Evolutionary conservation across 1,284 basidiomycete species (phyloP).

Genomic region (Heterobasidion annosum): DNA sequence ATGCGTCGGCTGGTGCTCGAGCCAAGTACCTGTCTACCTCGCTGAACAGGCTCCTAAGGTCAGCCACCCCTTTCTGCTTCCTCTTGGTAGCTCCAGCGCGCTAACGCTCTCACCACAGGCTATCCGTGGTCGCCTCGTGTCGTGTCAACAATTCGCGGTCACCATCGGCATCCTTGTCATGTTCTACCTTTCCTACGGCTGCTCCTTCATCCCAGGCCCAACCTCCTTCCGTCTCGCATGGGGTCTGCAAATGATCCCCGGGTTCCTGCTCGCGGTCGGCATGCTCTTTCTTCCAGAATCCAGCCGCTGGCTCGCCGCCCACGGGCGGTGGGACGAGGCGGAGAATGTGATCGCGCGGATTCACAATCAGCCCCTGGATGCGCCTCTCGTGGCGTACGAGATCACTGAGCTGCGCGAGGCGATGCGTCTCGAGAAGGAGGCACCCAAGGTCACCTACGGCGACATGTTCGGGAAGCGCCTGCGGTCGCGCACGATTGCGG

Average conservation of each 20-base stretch:
- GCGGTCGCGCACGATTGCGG: slow-evolving; percentile 49
- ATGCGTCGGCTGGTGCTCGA: background rate
- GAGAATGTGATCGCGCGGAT: background rate
- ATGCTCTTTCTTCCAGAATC: slow-evolving; percentile 3
- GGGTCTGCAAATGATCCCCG: slow-evolving; percentile 4
- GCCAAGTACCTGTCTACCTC: background rate
- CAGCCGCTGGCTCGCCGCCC: background rate
- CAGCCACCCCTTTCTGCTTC: background rate
- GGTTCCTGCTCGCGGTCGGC: background rate
- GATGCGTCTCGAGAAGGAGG: slow-evolving; percentile 9
- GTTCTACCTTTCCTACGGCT: slow-evolving; percentile 3
- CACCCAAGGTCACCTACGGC: background rate
- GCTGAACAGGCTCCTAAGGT: background rate
- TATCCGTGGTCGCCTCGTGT: slow-evolving; percentile 5
- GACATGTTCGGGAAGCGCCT: slow-evolving; percentile 32
- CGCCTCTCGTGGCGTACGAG: background rate
- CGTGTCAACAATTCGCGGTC: background rate
- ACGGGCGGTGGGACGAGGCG: slow-evolving; percentile 1
- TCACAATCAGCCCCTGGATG: background rate
- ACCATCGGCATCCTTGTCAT: slow-evolving; percentile 2
- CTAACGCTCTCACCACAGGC: background rate
- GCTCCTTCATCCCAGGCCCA: background rate
- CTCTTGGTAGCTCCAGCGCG: background rate
- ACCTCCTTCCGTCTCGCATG: slow-evolving; percentile 3
- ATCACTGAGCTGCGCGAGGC: background rate